Conservation (phyloP, 2,329 filamentous ascomycete species). For the Stachybotrys echinatus region DNA sequence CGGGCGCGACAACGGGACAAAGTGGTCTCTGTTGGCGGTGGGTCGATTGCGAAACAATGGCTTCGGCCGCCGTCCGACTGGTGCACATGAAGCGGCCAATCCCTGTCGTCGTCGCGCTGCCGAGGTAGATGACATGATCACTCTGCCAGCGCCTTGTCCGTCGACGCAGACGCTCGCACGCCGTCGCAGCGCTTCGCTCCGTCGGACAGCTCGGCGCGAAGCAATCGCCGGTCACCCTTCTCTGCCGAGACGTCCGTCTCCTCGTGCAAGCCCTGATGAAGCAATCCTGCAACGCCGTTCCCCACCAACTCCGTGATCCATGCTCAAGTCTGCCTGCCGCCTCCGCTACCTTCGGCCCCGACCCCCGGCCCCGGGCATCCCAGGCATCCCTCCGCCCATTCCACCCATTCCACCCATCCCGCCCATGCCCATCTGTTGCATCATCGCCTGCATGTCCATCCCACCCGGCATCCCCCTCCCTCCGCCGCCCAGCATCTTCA, state of each 20-base stretch:
- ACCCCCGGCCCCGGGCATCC: constrained; percentile 23
- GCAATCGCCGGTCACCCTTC: no score
- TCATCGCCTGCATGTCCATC: constrained; percentile 75
- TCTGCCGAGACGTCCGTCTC: no score
- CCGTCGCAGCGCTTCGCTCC: not conserved
- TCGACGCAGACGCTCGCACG: no score
- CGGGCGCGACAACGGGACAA: no score
- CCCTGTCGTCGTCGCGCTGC: no score
- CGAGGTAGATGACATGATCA: no score
- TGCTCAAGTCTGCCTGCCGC: not conserved
- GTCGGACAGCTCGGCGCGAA: not conserved
- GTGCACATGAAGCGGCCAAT: no score
- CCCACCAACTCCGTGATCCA: not conserved
- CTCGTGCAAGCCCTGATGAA: no score
- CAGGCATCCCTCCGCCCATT: constrained; percentile 13
- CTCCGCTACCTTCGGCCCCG: constrained; percentile 22
- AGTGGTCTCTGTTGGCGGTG: no score
- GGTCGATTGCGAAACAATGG: no score
- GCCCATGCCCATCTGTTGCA: constrained; percentile 65
- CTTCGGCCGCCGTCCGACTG: no score
- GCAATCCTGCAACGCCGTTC: not conserved
- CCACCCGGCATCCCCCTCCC: constrained; percentile 63
- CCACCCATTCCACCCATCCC: constrained; percentile 28
- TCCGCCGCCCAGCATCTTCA: constrained; percentile 77
- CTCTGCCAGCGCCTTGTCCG: no score